Base-by-base conservation (phyloP, 345 rosid species). In the Moricandia arvensis region DNA sequence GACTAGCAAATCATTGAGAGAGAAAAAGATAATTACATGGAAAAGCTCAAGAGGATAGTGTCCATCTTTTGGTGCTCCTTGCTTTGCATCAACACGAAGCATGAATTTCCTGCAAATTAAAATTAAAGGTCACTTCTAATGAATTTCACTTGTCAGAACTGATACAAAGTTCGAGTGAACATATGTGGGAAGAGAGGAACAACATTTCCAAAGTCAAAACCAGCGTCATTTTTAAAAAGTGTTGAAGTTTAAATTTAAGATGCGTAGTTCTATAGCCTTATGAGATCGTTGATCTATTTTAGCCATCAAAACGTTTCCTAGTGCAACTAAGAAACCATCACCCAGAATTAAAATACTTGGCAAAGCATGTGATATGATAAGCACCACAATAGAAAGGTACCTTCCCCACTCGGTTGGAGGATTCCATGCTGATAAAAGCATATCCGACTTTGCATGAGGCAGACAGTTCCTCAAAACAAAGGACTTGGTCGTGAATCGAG, bases 331-430 rank as follows among this genome's bases (percentile, higher is more conserved):
- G 75, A 71, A 60, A 61, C 33, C 31, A 43, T 59, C 31, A 72
- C 15, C 33, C 26, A 41, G 51, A 29, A 64, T 54, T 31, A 33
- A 58, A 35, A 63, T 70, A 30, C 30, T 0, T n/a, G 17, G 60
- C 59, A 57, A 63, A 63, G 8, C 4, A 54, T 62, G 45, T 54
- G 10, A 41, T 29, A 67, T 53, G 37, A 72, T 61, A 73, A 51
- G 41, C 31, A 61, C 34, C 21, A 45, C 8, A 37, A 45, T 7
- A 34, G 34, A 45, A 37, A 59, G 80, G 1, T 92, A 95, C 99
- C 91, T 95, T 84, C 96, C 99, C 99, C 98, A 92, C 81, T 92
- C 99, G 61, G 89, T 81, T 10, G 98, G 98, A 83, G 99, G 89
- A 85, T 95, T 90, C 99, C 98, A 95, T 12, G 99, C 89, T 21